phyloP scores from a whole-genome alignment of 495 filamentous ascomycete genomes.

The Aspergillus diversus region DNA sequence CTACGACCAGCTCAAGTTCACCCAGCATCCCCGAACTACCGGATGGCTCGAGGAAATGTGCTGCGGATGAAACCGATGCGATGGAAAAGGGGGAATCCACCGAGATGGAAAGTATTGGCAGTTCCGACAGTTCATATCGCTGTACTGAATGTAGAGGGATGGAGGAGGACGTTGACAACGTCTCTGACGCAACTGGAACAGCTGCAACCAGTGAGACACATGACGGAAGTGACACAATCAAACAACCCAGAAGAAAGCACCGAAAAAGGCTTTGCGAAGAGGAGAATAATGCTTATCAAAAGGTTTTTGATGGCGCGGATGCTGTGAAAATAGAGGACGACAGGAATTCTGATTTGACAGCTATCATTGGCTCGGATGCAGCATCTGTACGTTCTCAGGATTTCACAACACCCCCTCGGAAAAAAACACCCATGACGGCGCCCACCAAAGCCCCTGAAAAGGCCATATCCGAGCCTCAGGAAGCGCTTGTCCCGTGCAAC shows the following conservation, averaged over 20 bases:
- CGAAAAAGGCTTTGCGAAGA: constrained; percentile 1
- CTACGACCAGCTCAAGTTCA: constrained; percentile 22
- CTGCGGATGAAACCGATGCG: constrained; percentile 24
- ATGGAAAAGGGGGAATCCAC: constrained; percentile 39
- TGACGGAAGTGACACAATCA: constrained; percentile 11
- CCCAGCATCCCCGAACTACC: constrained; percentile 34
- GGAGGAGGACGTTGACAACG: constrained; percentile 31
- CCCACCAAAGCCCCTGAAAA: constrained; percentile 24
- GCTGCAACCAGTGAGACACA: constrained; percentile 14
- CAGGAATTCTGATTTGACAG: constrained; percentile 41
- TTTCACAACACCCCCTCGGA: constrained; percentile 30
- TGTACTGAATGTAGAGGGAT: constrained; percentile 32
- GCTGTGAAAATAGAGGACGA: constrained; percentile 29
- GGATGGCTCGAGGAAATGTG: constrained; percentile 32
- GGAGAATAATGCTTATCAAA: constrained; percentile 3
- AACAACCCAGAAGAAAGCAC: background rate
- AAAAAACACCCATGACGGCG: constrained; percentile 5
- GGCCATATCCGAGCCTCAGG: constrained; percentile 29
- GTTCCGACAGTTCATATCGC: constrained; percentile 25
- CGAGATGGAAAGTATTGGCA: constrained; percentile 41
- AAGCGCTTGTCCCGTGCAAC: constrained; percentile 28
- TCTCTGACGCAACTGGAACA: constrained; percentile 15
- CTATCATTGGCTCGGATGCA: constrained; percentile 40
- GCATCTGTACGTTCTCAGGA: constrained; percentile 37
- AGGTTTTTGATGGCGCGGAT: constrained; percentile 26